Conservation (phyloP, 805 yeast species). For the baker's yeast (Saccharomyces cerevisiae) region DNA sequence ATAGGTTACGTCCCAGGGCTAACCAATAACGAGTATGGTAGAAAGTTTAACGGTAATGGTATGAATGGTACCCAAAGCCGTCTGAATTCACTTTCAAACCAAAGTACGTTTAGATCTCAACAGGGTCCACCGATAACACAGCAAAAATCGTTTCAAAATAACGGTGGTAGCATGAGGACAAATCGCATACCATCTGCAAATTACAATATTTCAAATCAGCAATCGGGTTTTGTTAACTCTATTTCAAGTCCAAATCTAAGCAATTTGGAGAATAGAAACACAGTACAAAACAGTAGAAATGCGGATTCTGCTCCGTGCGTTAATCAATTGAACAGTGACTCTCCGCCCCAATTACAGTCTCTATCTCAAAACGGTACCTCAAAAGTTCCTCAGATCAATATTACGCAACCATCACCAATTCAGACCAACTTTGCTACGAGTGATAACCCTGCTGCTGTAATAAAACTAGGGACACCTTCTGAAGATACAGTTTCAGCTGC, state of each 20-base stretch:
- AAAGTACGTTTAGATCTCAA: neutral
- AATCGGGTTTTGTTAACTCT: neutral
- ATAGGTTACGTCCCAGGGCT: constrained; percentile 26
- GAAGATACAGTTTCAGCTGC: neutral
- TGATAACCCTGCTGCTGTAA: neutral
- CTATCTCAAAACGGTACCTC: neutral
- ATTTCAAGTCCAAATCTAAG: neutral
- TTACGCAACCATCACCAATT: neutral
- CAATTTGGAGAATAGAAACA: neutral
- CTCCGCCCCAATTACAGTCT: neutral
- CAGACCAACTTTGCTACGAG: neutral
- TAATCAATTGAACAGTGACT: neutral
- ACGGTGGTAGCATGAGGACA: neutral
- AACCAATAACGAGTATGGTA: constrained; percentile 10
- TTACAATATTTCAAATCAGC: neutral
- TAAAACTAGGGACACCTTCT: neutral
- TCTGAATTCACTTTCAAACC: constrained; percentile 11
- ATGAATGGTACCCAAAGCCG: constrained; percentile 8
- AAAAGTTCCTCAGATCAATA: neutral
- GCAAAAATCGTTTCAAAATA: neutral
- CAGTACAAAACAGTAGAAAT: neutral
- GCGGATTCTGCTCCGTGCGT: neutral
- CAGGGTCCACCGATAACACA: neutral
- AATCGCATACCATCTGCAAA: neutral
- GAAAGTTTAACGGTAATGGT: neutral